phyloP scores from a whole-genome alignment of 108 stramenopile species.

The Aurantiochytrium sp. region DNA sequence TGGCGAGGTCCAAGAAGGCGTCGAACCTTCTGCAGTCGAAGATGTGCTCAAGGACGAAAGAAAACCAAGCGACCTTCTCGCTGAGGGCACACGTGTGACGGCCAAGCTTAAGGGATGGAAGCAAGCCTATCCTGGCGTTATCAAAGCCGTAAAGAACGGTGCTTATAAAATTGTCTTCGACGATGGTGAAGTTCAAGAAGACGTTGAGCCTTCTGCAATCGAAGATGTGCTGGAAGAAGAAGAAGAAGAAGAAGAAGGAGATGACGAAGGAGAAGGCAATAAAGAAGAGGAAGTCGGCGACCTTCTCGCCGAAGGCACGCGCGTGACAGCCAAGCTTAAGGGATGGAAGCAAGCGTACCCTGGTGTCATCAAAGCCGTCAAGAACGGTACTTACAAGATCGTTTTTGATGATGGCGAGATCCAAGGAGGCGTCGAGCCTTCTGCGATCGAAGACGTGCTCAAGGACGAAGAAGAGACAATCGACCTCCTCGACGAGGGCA shows the following conservation, averaged over 20 bases:
- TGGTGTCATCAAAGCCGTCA: not conserved
- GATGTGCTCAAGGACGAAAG: no score
- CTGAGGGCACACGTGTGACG: not conserved
- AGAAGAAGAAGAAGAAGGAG: no score
- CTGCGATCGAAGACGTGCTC: not conserved
- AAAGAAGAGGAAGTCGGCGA: no score
- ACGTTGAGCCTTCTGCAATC: not conserved
- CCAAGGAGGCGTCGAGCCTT: not conserved
- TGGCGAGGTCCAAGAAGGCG: not conserved
- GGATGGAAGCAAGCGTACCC: not conserved
- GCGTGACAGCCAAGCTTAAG: not conserved
- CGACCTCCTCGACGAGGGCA: not conserved
- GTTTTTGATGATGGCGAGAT: slow-evolving; percentile 4
- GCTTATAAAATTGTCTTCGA: not conserved
- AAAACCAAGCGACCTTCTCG: not conserved
- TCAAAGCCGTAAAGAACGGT: not conserved
- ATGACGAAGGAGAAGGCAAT: no score
- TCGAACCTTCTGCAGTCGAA: not conserved
- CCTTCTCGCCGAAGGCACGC: not conserved
- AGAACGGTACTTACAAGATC: not conserved
- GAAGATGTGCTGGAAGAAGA: not conserved
- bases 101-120: not conserved
- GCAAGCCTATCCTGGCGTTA: not conserved
- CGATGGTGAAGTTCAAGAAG: not conserved
- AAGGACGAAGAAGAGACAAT: not conserved